phyloP scores from a whole-genome alignment of 352 stramenopile species.

The Aphanomyces astaci region DNA sequence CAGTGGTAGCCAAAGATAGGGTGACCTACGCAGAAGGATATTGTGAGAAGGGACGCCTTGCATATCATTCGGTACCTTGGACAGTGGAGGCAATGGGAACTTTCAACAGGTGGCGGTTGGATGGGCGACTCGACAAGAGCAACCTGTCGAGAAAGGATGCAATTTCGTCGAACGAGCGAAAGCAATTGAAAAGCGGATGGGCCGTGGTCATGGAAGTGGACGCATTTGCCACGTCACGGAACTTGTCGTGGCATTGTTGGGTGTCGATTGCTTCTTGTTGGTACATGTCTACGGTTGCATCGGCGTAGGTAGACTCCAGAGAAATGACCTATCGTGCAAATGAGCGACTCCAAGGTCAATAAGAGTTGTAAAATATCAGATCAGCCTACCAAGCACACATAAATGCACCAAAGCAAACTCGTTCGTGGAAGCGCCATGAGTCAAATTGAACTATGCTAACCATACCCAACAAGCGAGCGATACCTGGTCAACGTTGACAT shows the following conservation, averaged over 20 bases:
- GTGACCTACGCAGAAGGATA: conserved; percentile 27
- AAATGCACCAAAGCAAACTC: too few relatives aligned
- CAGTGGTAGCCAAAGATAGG: conserved; percentile 55
- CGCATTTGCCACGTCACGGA: not conserved
- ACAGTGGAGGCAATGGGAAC: conserved; percentile 42
- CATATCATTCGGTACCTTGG: too few relatives aligned
- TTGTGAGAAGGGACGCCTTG: not conserved
- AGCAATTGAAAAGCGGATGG: conserved; percentile 57
- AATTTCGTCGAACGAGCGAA: conserved; percentile 48
- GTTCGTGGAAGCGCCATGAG: too few relatives aligned
- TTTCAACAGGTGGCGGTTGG: conserved; percentile 42
- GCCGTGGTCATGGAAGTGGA: not conserved
- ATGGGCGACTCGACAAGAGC: conserved; percentile 29
- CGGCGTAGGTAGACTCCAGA: too few relatives aligned
- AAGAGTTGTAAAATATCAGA: too few relatives aligned
- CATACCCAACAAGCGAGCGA: too few relatives aligned
- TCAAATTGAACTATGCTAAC: too few relatives aligned
- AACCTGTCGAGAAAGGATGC: conserved; percentile 52
- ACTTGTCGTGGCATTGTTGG: not conserved
- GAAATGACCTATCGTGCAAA: too few relatives aligned
- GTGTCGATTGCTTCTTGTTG: not conserved
- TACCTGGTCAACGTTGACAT: too few relatives aligned
- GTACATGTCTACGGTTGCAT: not conserved
- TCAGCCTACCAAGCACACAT: too few relatives aligned
- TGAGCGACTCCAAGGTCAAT: too few relatives aligned